Evolutionary conservation across 768 basidiomycete genomes (phyloP), one percentile per base, ranked within the genome.

Genomic region (Xerocomellus dryophilus): DNA sequence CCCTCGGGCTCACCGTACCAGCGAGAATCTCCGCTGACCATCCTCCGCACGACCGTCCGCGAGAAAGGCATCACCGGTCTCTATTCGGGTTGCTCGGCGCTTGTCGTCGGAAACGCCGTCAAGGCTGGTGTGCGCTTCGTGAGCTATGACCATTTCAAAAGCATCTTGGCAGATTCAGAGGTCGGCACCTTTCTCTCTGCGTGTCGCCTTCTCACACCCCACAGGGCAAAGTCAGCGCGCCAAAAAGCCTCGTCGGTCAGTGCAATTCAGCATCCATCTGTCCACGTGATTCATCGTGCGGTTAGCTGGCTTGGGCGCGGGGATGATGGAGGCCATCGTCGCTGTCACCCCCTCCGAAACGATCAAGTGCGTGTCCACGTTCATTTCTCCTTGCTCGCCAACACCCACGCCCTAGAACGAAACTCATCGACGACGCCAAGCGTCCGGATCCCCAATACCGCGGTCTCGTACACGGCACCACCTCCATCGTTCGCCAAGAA

Each of bases 301-400:
- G 18, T 32, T 62, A 84, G 89, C 90, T 54, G 89, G 90, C 29
- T 73, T 91, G 11, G 87, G 88, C 29, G 96, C 96, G 2, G 96
- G 96, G 4, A 83, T 93, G 84, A 87, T 78, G 64, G 96, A 98
- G 70, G 93, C 96, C 1, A 68, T 98, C 20, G 83, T 98, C 51
- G 96, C 96, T 2, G 96, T 99, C 4, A 98, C 96, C 0, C 96
- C 96, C 3, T 94, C 92, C 12, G 96, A 99, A 70, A 98, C 96
- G 0, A 97, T 98, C 78, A 99, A 99, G 96, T 95, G 44, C 39
- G 89, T 71, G 2, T 38, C 2, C 4, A 10, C 27, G 6, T 11
- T 17, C 20, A 7, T 17, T 7, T 9, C 15, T 17, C 6, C 10
- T 17, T 7, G 5, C 40, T 3, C 38, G 9, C 50, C 29, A 25